Evolutionary conservation across 2,329 filamentous ascomycete genomes (phyloP), one percentile per base, ranked within the genome.

Genomic region (Phialophora chinensis): DNA sequence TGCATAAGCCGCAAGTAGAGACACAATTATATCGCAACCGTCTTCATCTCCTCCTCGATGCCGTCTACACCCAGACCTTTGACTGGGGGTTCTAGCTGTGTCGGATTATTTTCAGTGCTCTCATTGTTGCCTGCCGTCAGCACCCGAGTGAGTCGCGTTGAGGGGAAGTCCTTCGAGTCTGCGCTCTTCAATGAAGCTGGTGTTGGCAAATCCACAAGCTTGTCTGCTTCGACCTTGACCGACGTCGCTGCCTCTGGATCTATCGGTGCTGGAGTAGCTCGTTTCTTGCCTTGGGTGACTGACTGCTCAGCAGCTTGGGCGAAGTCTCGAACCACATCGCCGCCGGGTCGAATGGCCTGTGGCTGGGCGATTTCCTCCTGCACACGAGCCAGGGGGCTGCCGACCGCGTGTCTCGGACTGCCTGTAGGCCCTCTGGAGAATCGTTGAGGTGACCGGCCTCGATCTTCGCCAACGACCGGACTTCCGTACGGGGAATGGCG

Each of bases 401-500:
- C 80, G 44, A 82, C 74, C 14, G 73, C 75, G 14, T 77, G 80
- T 73, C 81, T 80, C 11, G 80, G 80, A 62, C 80, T 82, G 63
- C 79, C 78, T 31, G 77, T 77, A 27, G 78, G 75, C 29, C 76
- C 78, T 47, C 79, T 77, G 27, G 80, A 76, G 72, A 83, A 83
- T 50, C 81, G 78, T 61, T 83, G 79, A 49, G 82, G 81, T 27
- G 82, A 83, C 29, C 82, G 77, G 44, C 82, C 82, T 64, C 82
- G 77, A 69, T 83, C 81, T 68, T 83, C 81, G 12, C 76, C 77
- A 4, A 67, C 17, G 11, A 67, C 67, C 14, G 81, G 81, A 66
- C 81, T 83, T 44, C 79, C 79, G 67, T 83, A 83, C 0, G 87
- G 87, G 33, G 84, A 86, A 60, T 85, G 83, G 66, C 83, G 79